Evolutionary conservation across 2,329 filamentous ascomycete genomes (phyloP), one percentile per base, ranked within the genome.

Genomic region (Elsinoe fawcettii): DNA sequence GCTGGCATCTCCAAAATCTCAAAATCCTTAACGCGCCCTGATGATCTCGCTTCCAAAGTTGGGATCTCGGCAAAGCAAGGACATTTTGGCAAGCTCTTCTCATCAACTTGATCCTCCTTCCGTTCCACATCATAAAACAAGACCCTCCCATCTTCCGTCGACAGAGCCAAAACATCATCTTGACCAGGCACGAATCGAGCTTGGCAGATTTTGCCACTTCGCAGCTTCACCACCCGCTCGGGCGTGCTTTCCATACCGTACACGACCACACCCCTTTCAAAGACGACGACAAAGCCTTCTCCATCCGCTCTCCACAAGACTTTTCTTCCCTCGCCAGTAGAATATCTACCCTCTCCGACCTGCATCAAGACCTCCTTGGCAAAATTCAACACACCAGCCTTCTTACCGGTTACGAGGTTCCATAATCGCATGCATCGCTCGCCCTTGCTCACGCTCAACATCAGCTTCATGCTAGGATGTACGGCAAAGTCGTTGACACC

Each of bases 321-420:
- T 63, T 80, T 82, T 56, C 88, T 78, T 3, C 90, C 92, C 69
- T 97, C 93, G 11, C 92, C 91, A 44, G 83, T 85, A 44, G 84
- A 83, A 69, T 86, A 85, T 69, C 83, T 84, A 43, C 84, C 81
- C 74, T 96, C 90, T 46, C 88, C 89, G 9, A 87, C 81, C 64
- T 87, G 83, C 44, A 81, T 77, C 55, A 97, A 76, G 65, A 93
- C 79, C 0, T 85, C 81, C 58, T 81, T 79, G 62, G 81, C 81
- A 70, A 97, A 97, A 69, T 88, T 93, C 64, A 99, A 75, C 55
- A 96, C 91, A 27, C 91, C 90, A 0, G 91, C 91, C 75, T 96
- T 96, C 75, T 92, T 95, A 14, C 91, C 93, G 2, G 92, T 97
- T 63, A 97, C 90, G 62, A 99, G 71, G 67, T 99, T 97, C 93